These are phyloP conservation scores for Hypoxylon crocopeplum DNA, from an alignment of 495 filamentous ascomycete genomes.

Conservation along the genomic window DNA sequence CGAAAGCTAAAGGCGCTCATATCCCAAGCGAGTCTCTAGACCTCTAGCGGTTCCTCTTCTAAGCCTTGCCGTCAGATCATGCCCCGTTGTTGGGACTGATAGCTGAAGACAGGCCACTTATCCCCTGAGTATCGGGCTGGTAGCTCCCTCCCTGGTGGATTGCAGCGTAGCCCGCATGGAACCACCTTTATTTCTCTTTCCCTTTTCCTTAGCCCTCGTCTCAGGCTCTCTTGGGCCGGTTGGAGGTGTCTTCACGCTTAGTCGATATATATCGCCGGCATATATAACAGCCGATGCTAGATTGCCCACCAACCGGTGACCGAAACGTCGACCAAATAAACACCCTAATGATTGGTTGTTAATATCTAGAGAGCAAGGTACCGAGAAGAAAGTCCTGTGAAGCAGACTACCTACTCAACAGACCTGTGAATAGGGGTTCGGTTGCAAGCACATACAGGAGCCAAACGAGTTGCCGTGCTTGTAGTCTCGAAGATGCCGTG, in stretches of 20 bases:
- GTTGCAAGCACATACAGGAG: background rate
- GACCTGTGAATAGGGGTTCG: conserved; percentile 9
- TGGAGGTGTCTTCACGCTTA: conserved; percentile 63
- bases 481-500: conserved; percentile 1
- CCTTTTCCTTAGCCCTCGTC: background rate
- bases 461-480: background rate
- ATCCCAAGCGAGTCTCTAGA: background rate
- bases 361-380: background rate
- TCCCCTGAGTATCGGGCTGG: background rate
- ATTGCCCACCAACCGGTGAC: conserved; percentile 68
- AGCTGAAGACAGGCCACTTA: background rate
- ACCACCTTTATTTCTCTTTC: background rate
- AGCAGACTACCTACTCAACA: background rate
- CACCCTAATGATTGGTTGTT: conserved; percentile 73
- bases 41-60: background rate
- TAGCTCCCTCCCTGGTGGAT: background rate
- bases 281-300: conserved; percentile 75
- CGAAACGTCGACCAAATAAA: conserved; percentile 68
- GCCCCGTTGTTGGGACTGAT: background rate
- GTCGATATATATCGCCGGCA: conserved; percentile 79
- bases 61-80: background rate
- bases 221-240: conserved; percentile 2
- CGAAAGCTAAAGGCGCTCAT: conserved; percentile 7
- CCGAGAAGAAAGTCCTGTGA: background rate
- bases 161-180: background rate